These are phyloP conservation scores for Coniella vitis DNA, from an alignment of 2,329 filamentous ascomycete genomes.

Conservation along the genomic window DNA sequence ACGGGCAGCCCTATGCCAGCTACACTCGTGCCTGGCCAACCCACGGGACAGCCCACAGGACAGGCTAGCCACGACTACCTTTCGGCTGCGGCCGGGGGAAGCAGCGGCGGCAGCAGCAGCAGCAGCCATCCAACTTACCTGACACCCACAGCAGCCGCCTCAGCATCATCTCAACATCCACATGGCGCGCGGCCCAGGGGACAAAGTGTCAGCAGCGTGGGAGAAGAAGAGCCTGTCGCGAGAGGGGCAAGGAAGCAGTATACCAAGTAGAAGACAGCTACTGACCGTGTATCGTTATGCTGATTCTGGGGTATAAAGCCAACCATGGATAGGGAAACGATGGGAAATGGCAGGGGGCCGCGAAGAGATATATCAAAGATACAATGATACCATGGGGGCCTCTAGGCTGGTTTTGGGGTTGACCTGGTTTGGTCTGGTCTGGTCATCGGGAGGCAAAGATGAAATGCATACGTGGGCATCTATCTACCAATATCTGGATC, in stretches of 20 bases:
- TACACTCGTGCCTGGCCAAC: no score
- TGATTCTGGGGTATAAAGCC: no score
- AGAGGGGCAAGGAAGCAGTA: constrained; percentile 3
- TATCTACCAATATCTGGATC: neutral
- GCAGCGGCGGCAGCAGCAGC: neutral
- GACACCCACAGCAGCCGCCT: neutral
- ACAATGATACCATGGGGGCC: no score
- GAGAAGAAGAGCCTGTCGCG: neutral
- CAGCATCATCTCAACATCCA: neutral
- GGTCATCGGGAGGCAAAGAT: no score
- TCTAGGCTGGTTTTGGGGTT: no score
- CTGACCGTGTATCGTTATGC: no score
- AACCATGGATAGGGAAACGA: neutral
- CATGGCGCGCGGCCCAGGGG: constrained; percentile 8
- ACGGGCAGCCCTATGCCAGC: neutral
- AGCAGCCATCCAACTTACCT: neutral
- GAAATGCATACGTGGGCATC: no score
- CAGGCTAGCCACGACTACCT: neutral
- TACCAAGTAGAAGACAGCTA: neutral
- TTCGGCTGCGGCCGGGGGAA: neutral
- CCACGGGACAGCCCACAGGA: no score
- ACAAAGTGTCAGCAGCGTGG: constrained; percentile 8
- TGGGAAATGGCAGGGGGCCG: no score
- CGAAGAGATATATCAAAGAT: no score
- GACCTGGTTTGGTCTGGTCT: no score